Base-by-base conservation (phyloP, 495 filamentous ascomycete genomes). In the Aspergillus funiculosus region DNA sequence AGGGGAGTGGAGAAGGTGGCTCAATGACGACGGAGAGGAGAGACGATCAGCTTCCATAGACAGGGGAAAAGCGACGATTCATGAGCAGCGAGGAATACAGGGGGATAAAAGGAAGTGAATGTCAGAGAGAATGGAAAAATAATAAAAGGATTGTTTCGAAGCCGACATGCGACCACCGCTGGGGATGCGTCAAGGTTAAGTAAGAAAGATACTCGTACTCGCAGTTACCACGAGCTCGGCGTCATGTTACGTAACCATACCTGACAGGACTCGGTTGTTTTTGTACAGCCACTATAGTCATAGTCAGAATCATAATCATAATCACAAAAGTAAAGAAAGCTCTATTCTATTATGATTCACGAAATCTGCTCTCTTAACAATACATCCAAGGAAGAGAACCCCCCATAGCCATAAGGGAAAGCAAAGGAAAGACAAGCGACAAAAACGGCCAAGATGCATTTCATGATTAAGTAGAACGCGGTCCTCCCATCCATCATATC, bases 1-100 rank as follows among this genome's bases (percentile, higher is more conserved):
- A 40, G 38, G 46, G 45, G 8, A 13, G 30, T 3, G 27, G 21
- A 28, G 14, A n/a, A n/a, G n/a, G n/a, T n/a, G n/a, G n/a, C n/a
- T n/a, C 35, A 17, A 48, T 30, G 37, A 41, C 19, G 20, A 32
- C 13, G 41, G 19, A 15, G 42, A 27, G 40, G 18, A 22, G 15
- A 14, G 10, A 22, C 19, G 21, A 19, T 21, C 28, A 40, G 9
- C 21, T 48, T 54, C 52, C 51, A 54, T 58, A 39, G 45, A 58
- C 36, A 29, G 42, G 26, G 34, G 35, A 24, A 29, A 30, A 19
- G 18, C 28, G 21, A 31, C n/a, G n/a, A 39, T 32, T 28, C 10
- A 40, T 22, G 22, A 51, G 34, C n/a, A n/a, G n/a, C n/a, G n/a
- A n/a, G n/a, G n/a, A n/a, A n/a, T n/a, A n/a, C n/a, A n/a, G n/a